Conservation (phyloP, 257 asterid species). For the Primulina tabacum region DNA sequence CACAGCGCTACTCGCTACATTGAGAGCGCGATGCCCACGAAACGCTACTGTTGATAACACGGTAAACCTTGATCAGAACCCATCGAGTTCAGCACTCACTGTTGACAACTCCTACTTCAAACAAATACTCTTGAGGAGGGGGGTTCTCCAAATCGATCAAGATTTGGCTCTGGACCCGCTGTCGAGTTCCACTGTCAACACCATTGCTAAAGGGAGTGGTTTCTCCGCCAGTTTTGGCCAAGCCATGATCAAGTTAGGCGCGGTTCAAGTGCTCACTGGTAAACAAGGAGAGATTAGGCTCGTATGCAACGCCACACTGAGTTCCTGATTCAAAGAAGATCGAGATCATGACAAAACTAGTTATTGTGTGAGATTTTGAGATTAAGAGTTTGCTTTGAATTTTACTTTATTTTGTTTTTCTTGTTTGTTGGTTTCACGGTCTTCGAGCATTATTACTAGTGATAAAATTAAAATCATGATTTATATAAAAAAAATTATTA, state of each 20-base stretch:
- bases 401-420: too few relatives aligned
- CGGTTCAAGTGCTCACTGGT: constrained; percentile 43
- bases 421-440: neutral
- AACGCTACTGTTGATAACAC: constrained; percentile 24
- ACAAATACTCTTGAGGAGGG: constrained; percentile 39
- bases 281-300: constrained; percentile 48
- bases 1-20: constrained; percentile 11
- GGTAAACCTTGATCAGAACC: constrained; percentile 52
- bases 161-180: constrained; percentile 43
- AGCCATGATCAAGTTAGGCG: constrained; percentile 61
- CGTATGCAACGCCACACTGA: constrained; percentile 28
- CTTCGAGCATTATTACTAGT: neutral
- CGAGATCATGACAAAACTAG: neutral
- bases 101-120: constrained; percentile 53
- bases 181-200: constrained; percentile 36
- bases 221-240: constrained; percentile 43
- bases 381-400: neutral
- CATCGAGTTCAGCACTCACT: constrained; percentile 22
- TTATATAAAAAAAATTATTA: too few relatives aligned
- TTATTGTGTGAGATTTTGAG: neutral
- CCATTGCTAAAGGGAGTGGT: constrained; percentile 29
- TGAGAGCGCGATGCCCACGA: constrained; percentile 39
- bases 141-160: constrained; percentile 59
- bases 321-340: neutral
- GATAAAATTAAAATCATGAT: too few relatives aligned